Base-by-base conservation (phyloP, 2,329 filamentous ascomycete genomes). In the Sporothrix protearum region DNA sequence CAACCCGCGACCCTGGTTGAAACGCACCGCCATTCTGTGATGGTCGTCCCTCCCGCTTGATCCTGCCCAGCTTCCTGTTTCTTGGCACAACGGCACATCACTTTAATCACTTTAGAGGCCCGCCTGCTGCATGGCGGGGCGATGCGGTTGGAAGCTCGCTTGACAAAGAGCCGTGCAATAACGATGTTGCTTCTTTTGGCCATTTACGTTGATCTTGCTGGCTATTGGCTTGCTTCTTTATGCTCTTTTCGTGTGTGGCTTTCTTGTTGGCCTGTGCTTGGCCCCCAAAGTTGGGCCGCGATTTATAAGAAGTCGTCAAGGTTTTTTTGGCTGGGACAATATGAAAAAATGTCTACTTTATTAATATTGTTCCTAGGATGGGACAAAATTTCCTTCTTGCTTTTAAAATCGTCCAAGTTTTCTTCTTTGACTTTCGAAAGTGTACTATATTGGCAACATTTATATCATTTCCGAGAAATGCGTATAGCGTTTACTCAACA, bases 41-140 rank as follows among this genome's bases (percentile, higher is more conserved):
- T 36, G 55, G 55, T 25, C 25, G 30, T 59, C 16, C 22, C 25
- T 64, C 59, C 59, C 59, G 59, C 39, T 42, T 19, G 59, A 47
- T 64, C 61, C 39, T 64, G 61, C 61, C 42, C 39, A 47, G 61
- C 39, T 2, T 28, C 16, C 61, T 64, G 36, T 64, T 64, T 64
- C 61, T 45, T 64, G 61, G 61, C 61, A 63, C 61, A 64, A 61
- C 39, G 39, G 39, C 61, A 47, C 39, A 64, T 47, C 39, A 28
- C 61, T n/a, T n/a, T n/a, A n/a, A n/a, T n/a, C n/a, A n/a, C n/a
- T 45, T 45, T 64, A 64, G 22, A 45, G 61, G 39, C 39, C 59
- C 33, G 57, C 33, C 57, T 6, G 33, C n/a, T 47, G 61, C 61
- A 64, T 30, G 22, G 36, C 61, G 61, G 63, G 42, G 49, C 63